Percentiles rank a stretch among this genome's conserved stretches.
Evolutionary conservation across 1,284 basidiomycete genomes (phyloP).

Genomic region (Lentinula novae-zelandiae): DNA sequence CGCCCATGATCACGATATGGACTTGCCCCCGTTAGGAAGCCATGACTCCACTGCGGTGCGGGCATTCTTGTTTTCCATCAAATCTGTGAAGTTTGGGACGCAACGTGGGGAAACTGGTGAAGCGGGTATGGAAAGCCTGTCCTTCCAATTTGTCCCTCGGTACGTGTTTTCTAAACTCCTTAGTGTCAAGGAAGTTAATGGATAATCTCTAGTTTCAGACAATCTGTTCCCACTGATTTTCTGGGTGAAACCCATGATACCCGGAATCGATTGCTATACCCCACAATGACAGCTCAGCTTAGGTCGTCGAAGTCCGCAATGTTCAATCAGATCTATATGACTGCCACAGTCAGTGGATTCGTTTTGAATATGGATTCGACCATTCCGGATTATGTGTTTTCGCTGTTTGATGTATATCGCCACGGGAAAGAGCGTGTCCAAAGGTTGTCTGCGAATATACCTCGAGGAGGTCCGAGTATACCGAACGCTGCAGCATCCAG

Average conservation of each 20-base stretch:
- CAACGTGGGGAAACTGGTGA: conserved; percentile 77
- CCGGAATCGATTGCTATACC: conserved; percentile 75
- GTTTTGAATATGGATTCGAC: conserved; percentile 81
- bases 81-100: conserved; percentile 68
- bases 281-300: conserved; percentile 76
- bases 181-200: neutral
- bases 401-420: conserved; percentile 81
- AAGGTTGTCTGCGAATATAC: conserved; percentile 48
- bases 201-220: conserved; percentile 61
- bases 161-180: conserved; percentile 25
- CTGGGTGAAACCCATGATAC: conserved; percentile 66
- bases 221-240: conserved; percentile 68
- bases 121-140: conserved; percentile 67
- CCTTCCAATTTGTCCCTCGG: conserved; percentile 82
- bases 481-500: conserved; percentile 20
- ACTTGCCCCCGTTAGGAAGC: conserved; percentile 37
- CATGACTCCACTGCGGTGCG: conserved; percentile 47
- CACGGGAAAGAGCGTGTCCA: conserved; percentile 78
- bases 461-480: conserved; percentile 36
- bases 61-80: conserved; percentile 83
- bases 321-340: conserved; percentile 59
- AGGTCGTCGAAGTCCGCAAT: conserved; percentile 50
- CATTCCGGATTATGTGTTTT: conserved; percentile 77
- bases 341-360: conserved; percentile 82
- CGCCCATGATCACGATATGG: conserved; percentile 50